Evolutionary conservation across 2,329 filamentous ascomycete species (phyloP).

Genomic region (Colletotrichum sp.): DNA sequence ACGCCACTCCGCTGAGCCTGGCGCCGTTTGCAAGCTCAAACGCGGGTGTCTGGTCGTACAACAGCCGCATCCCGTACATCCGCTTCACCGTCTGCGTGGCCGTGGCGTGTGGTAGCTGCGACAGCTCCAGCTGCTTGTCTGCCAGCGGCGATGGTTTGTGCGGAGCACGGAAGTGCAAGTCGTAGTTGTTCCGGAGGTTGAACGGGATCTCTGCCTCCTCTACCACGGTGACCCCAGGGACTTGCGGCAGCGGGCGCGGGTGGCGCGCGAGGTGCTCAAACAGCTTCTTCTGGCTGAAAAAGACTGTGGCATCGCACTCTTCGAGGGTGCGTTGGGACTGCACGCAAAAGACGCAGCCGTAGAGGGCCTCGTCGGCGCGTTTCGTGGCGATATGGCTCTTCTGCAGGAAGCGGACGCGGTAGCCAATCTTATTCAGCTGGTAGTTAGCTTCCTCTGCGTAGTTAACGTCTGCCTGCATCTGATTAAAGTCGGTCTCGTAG

Average conservation of each 20-base stretch:
- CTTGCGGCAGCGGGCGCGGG: constrained; percentile 54
- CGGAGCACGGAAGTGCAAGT: constrained; percentile 53
- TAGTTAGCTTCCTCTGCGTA: constrained; percentile 55
- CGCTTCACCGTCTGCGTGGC: constrained; percentile 53
- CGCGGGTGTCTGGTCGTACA: constrained; percentile 49
- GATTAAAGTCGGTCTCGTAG: constrained; percentile 58
- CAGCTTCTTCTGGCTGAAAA: constrained; percentile 57
- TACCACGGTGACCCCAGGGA: constrained; percentile 54
- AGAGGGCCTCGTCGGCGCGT: constrained; percentile 57
- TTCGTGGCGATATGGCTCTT: constrained; percentile 59
- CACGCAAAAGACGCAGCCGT: constrained; percentile 61
- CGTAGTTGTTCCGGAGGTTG: constrained; percentile 53
- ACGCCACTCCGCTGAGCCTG: constrained; percentile 55
- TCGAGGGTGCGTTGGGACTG: constrained; percentile 54
- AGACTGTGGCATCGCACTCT: constrained; percentile 61
- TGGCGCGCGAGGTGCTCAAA: constrained; percentile 60
- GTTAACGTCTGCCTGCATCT: constrained; percentile 57
- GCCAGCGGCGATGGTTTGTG: constrained; percentile 45
- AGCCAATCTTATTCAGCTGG: constrained; percentile 49
- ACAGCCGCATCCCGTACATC: constrained; percentile 50
- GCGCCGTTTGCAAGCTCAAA: constrained; percentile 55
- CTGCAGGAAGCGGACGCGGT: constrained; percentile 60
- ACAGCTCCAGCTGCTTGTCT: constrained; percentile 44
- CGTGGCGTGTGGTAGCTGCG: constrained; percentile 47
- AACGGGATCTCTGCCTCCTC: constrained; percentile 47